Evolutionary conservation across 1,139 yeast genomes (phyloP).

Genomic region (Sugiyamaella sp.): DNA sequence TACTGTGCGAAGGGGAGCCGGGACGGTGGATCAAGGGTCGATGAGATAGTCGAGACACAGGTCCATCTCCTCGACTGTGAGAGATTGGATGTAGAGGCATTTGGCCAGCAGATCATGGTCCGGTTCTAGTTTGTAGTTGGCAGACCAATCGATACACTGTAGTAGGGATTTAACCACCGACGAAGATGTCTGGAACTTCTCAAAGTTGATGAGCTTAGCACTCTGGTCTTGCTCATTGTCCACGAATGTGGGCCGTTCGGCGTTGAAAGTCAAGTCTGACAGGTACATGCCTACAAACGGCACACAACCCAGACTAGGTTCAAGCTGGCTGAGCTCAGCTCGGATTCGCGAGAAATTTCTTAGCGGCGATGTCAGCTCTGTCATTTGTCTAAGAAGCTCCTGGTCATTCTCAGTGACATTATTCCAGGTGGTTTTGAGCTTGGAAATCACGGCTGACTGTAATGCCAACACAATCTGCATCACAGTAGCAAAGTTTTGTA

Average conservation of each 20-base stretch:
- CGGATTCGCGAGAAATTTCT: slow-evolving; percentile 71
- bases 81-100: slow-evolving; percentile 77
- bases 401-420: slow-evolving; percentile 53
- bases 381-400: slow-evolving; percentile 46
- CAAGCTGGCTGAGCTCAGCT: slow-evolving; percentile 59
- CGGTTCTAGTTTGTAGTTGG: slow-evolving; percentile 45
- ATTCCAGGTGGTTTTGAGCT: slow-evolving; percentile 75
- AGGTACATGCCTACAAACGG: slow-evolving; percentile 88
- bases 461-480: slow-evolving; percentile 87
- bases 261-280: slow-evolving; percentile 79
- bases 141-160: slow-evolving; percentile 85
- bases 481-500: slow-evolving; percentile 83
- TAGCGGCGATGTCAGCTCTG: slow-evolving; percentile 57
- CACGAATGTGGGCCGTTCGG: slow-evolving; percentile 54
- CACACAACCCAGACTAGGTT: slow-evolving; percentile 77
- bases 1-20: too few species aligned
- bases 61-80: slow-evolving; percentile 77
- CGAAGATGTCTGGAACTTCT: slow-evolving; percentile 76
- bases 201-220: slow-evolving; percentile 62
- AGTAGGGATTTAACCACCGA: slow-evolving; percentile 77
- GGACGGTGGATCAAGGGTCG: slow-evolving; percentile 15
- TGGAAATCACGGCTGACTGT: slow-evolving; percentile 63
- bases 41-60: slow-evolving; percentile 38
- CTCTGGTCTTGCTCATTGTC: slow-evolving; percentile 35
- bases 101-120: slow-evolving; percentile 71